A percentile compares a stretch with the other conserved stretches of the same genome.
Evolutionary conservation across 2,329 filamentous ascomycete species (phyloP).

Genomic region (Cercospora zeina): DNA sequence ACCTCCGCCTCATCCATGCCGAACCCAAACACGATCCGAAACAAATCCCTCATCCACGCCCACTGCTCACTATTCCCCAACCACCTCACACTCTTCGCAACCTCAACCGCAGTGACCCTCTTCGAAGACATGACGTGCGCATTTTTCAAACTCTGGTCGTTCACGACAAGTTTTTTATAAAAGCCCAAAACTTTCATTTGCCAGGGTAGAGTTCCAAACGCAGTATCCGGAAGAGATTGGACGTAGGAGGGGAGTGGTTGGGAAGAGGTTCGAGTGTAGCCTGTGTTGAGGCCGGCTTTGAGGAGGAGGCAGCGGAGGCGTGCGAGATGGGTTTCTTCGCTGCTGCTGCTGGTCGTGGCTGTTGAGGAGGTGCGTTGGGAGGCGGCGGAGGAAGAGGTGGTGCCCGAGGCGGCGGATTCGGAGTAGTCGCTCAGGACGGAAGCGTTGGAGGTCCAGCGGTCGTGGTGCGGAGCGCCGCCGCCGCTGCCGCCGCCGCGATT

Average conservation of each 20-base stretch:
- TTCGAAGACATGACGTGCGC: conserved; percentile 58
- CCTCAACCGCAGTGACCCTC: conserved; percentile 69
- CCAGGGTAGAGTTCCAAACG: conserved; percentile 72
- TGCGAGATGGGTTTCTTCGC: conserved; percentile 74
- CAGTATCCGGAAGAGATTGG: conserved; percentile 70
- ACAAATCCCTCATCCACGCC: conserved; percentile 77
- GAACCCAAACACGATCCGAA: conserved; percentile 80
- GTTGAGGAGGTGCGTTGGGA: conserved; percentile 69
- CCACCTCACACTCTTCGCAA: conserved; percentile 75
- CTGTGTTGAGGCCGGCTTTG: conserved; percentile 81
- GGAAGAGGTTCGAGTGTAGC: conserved; percentile 65
- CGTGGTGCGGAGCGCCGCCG: conserved; percentile 53
- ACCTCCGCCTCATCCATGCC: conserved; percentile 68
- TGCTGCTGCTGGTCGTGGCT: conserved; percentile 60
- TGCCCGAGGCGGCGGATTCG: conserved; percentile 57
- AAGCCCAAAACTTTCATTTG: conserved; percentile 71
- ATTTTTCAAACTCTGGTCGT: conserved; percentile 66
- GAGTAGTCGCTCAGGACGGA: conserved; percentile 79
- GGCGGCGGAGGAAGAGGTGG: conserved; percentile 50
- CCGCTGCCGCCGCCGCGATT: conserved; percentile 34
- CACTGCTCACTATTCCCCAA: conserved; percentile 74
- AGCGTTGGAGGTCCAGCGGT: conserved; percentile 75
- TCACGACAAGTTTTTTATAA: conserved; percentile 77
- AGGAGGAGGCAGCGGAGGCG: conserved; percentile 76
- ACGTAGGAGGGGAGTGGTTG: conserved; percentile 70